Evolutionary conservation across 2,329 filamentous ascomycete species (phyloP), one percentile per base, ranked within the genome.

Genomic region (Dryadomyces sulphureus): DNA sequence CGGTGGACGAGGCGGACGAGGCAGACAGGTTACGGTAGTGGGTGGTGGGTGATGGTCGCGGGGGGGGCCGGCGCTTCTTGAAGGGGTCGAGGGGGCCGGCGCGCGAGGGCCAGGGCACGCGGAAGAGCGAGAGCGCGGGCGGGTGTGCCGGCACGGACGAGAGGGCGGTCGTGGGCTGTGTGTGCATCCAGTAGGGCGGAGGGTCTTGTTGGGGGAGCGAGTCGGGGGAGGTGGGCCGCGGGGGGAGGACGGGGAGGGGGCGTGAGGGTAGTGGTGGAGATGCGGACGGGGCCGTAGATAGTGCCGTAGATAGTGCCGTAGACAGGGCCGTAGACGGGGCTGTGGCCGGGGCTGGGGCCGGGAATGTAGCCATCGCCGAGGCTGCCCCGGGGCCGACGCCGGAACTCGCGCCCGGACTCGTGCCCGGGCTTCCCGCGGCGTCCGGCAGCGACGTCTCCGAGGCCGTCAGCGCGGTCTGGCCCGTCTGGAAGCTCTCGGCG

Each of bases 21-120:
- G 42, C 38, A 6, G 50, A 49, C 1, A 34, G 46, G 43, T 49
- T 45, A 38, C 48, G 48, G 41, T 40, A 45, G 43, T 51, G 49
- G 22, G 25, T 8, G 8, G 3, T 9, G 38, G 43, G 50, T 48
- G 22, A 20, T 8, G 8, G 3, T 9, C 19, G 20, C 20, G 6
- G 32, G 8, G 5, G 24, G 14, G 19, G 43, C 9, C 12, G 42
- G 6, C 8, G 38, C 17, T 30, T 30, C 25, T 30, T 7, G 25
- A 30, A 12, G 7, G 25, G 25, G 25, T 30, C 12, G 25, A 30
- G 12, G 7, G 25, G 25, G 25, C 7, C 25, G 7, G 25, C 25
- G 12, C 7, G 12, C 7, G 7, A 32, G 6, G 27, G 27, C 27
- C 27, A 32, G 27, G 27, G 27, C 9, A 32, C 4, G 27, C 27